Evolutionary conservation across 1,139 yeast genomes (phyloP).

Genomic region (Oligophagozyma castellii): DNA sequence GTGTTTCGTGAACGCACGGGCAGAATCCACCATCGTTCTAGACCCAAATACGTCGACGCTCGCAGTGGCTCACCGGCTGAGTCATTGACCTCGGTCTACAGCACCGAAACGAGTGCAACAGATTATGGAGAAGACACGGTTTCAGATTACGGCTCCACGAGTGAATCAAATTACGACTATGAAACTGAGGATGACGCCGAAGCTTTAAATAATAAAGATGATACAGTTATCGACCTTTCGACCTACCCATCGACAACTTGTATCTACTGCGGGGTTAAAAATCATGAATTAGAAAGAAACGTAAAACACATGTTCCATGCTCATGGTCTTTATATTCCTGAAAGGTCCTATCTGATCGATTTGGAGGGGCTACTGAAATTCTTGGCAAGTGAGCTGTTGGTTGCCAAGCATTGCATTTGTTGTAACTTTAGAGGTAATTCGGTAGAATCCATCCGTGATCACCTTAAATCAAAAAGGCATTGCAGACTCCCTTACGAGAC

Average conservation of each 20-base stretch:
- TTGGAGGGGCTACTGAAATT: conserved; percentile 58
- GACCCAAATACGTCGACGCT: conserved; percentile 18
- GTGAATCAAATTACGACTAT: conserved; percentile 32
- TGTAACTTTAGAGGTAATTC: conserved; percentile 77
- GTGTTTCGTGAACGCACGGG: background rate
- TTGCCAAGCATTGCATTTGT: conserved; percentile 73
- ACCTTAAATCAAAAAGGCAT: conserved; percentile 75
- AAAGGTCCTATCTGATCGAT: conserved; percentile 53
- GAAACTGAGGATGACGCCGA: conserved; percentile 19
- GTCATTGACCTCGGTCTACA: conserved; percentile 42
- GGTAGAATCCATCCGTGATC: conserved; percentile 81
- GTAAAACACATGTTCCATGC: conserved; percentile 60
- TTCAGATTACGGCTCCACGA: conserved; percentile 34
- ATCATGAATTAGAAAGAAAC: conserved; percentile 42
- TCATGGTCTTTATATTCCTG: conserved; percentile 85
- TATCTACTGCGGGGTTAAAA: conserved; percentile 31
- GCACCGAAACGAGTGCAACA: conserved; percentile 37
- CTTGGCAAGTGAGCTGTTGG: conserved; percentile 69
- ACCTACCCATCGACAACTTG: conserved; percentile 15
- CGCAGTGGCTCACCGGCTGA: conserved; percentile 34
- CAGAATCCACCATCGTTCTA: background rate
- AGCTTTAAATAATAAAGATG: conserved; percentile 3
- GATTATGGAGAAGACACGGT: conserved; percentile 36
- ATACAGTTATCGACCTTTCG: conserved; percentile 8
- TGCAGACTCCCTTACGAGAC: conserved; percentile 81